Evolutionary conservation across 2,329 filamentous ascomycete species (phyloP).

Genomic region (Aspergillus latus): DNA sequence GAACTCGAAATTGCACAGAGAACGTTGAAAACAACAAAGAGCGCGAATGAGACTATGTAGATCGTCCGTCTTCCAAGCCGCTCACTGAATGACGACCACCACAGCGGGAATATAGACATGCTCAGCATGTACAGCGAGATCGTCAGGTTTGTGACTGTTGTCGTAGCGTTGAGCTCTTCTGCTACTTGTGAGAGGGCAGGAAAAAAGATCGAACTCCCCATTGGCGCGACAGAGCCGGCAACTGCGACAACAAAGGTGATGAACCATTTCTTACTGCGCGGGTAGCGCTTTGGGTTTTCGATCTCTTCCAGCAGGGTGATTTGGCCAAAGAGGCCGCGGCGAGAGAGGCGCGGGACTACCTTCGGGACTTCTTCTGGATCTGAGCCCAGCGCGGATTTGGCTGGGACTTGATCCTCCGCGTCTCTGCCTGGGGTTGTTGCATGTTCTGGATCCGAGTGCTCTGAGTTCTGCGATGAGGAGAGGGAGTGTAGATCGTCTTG

Average conservation of each 20-base stretch:
- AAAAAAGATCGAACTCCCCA: slow-evolving; percentile 82
- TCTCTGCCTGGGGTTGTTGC: slow-evolving; percentile 7
- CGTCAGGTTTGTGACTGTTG: slow-evolving; percentile 70
- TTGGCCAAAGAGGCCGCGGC: slow-evolving; percentile 71
- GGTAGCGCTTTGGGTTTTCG: slow-evolving; percentile 71
- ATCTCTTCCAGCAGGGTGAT: slow-evolving; percentile 77
- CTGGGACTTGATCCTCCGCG: slow-evolving; percentile 20
- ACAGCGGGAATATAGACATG: slow-evolving; percentile 81
- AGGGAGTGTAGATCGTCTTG: slow-evolving; percentile 17
- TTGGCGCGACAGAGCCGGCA: slow-evolving; percentile 73
- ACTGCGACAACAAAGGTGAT: slow-evolving; percentile 76
- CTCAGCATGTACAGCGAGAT: slow-evolving; percentile 78
- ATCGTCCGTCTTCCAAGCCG: slow-evolving; percentile 69
- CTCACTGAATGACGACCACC: slow-evolving; percentile 84
- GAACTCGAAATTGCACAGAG: slow-evolving; percentile 67
- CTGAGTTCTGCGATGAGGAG: slow-evolving; percentile 13
- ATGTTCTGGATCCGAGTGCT: not conserved
- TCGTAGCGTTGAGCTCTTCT: slow-evolving; percentile 59
- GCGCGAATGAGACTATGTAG: slow-evolving; percentile 70
- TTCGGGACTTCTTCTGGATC: slow-evolving; percentile 38
- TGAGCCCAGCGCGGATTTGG: slow-evolving; percentile 19
- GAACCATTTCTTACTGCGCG: slow-evolving; percentile 74
- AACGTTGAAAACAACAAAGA: slow-evolving; percentile 71
- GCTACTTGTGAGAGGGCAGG: slow-evolving; percentile 68
- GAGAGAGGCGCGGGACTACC: slow-evolving; percentile 52